Evolutionary conservation across 2,329 filamentous ascomycete species (phyloP).

Genomic region (Ascochyta rabiei): DNA sequence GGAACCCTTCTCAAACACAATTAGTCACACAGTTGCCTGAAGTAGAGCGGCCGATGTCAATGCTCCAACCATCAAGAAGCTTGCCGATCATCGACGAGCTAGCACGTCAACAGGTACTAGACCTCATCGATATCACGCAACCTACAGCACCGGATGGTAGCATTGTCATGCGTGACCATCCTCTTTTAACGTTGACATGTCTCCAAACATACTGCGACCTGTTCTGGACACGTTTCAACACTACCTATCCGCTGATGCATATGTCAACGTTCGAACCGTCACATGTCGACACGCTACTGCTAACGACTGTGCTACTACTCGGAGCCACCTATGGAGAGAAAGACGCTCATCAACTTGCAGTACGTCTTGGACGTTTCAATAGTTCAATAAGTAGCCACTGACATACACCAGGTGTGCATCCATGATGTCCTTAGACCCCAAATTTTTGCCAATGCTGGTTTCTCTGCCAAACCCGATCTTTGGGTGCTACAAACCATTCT

Average conservation of each 20-base stretch:
- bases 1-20: not conserved
- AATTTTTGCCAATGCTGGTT: conserved; percentile 64
- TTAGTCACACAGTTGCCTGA: conserved; percentile 6
- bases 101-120: conserved; percentile 53
- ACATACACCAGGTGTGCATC: conserved; percentile 55
- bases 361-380: conserved; percentile 23
- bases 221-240: conserved; percentile 67
- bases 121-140: conserved; percentile 58
- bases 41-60: conserved; percentile 44
- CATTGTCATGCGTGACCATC: conserved; percentile 56
- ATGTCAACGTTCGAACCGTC: conserved; percentile 62
- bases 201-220: conserved; percentile 64
- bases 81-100: conserved; percentile 51
- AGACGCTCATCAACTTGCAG: conserved; percentile 64
- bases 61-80: conserved; percentile 40
- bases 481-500: conserved; percentile 68
- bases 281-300: conserved; percentile 58
- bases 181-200: conserved; percentile 57
- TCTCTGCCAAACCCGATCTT: conserved; percentile 63
- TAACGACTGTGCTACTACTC: conserved; percentile 63
- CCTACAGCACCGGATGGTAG: conserved; percentile 57
- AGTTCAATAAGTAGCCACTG: not conserved
- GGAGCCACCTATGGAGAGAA: conserved; percentile 67
- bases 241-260: conserved; percentile 65
- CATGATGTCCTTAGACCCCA: conserved; percentile 65